Conservation (phyloP, 495 filamentous ascomycete genomes). For the Xylaria scruposa region DNA sequence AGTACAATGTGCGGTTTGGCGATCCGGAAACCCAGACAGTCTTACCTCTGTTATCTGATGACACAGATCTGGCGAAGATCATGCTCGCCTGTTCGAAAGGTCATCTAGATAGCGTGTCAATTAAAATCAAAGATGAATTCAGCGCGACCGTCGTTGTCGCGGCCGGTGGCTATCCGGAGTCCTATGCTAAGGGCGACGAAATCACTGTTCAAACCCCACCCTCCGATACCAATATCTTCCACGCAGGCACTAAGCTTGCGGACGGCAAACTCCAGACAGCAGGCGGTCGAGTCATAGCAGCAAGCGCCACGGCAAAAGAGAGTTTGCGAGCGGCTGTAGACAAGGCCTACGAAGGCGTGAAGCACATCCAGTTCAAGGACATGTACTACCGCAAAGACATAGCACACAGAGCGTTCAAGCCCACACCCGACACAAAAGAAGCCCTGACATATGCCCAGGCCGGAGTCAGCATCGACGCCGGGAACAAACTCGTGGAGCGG, state of each 20-base stretch:
- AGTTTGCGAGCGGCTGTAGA: slow-evolving; percentile 78
- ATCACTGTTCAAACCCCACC: slow-evolving; percentile 62
- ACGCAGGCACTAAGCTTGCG: slow-evolving; percentile 81
- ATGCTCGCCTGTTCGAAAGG: slow-evolving; percentile 84
- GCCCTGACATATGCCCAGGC: slow-evolving; percentile 90
- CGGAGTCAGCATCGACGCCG: slow-evolving; percentile 90
- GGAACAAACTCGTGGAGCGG: slow-evolving; percentile 85
- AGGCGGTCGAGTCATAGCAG: slow-evolving; percentile 91
- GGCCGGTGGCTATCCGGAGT: slow-evolving; percentile 91
- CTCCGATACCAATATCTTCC: slow-evolving; percentile 77
- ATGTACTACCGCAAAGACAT: slow-evolving; percentile 97
- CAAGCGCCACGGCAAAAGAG: slow-evolving; percentile 75
- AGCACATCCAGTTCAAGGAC: slow-evolving; percentile 79
- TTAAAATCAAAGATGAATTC: slow-evolving; percentile 71
- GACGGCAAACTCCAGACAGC: slow-evolving; percentile 71
- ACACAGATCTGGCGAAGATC: slow-evolving; percentile 88
- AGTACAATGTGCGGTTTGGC: slow-evolving; percentile 97
- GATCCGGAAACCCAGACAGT: slow-evolving; percentile 97
- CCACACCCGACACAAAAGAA: slow-evolving; percentile 47
- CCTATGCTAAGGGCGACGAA: slow-evolving; percentile 80
- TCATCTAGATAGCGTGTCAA: slow-evolving; percentile 70
- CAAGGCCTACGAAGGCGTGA: slow-evolving; percentile 81
- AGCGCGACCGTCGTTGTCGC: slow-evolving; percentile 93
- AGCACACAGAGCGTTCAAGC: slow-evolving; percentile 70
- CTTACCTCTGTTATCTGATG: slow-evolving; percentile 76